phyloP scores from a whole-genome alignment of 1,139 yeast genomes.

The Arxiozyma telluris region DNA sequence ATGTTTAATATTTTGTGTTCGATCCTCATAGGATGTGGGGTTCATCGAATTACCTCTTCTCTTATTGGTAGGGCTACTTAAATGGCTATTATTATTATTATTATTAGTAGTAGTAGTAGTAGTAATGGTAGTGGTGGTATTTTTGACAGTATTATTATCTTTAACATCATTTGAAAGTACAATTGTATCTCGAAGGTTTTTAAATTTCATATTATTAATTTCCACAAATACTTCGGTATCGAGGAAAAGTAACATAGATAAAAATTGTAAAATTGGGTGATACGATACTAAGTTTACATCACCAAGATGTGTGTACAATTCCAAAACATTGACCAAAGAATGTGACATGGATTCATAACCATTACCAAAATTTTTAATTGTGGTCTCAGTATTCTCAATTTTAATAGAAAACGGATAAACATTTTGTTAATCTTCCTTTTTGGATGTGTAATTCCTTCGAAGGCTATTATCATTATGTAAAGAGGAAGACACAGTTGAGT shows the following conservation, averaged over 20 bases:
- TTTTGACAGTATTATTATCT: not conserved
- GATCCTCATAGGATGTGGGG: slow-evolving; percentile 8
- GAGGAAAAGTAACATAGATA: slow-evolving; percentile 19
- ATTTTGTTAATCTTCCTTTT: not conserved
- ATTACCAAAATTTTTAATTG: not conserved
- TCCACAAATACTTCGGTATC: slow-evolving; percentile 23
- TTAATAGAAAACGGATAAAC: not conserved
- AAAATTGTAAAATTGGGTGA: slow-evolving; percentile 21
- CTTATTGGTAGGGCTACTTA: not conserved
- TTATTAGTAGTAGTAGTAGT: not conserved
- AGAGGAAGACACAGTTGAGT: not conserved
- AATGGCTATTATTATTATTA: not conserved
- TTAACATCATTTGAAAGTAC: not conserved
- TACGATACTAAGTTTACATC: slow-evolving; percentile 22
- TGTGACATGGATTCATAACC: not conserved
- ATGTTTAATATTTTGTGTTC: slow-evolving; percentile 16
- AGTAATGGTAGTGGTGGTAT: not conserved
- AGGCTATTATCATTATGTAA: not conserved
- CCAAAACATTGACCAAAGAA: slow-evolving; percentile 13
- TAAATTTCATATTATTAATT: slow-evolving; percentile 20
- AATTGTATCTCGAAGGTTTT: slow-evolving; percentile 9
- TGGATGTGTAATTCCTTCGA: not conserved
- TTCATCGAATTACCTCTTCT: not conserved
- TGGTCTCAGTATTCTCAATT: not conserved
- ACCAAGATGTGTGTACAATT: slow-evolving; percentile 18